Percentiles rank a stretch among this genome's conserved stretches.
These are phyloP conservation scores for Begonia loranthoides DNA, from an alignment of 306 rosid genomes.

Conservation along the genomic window DNA sequence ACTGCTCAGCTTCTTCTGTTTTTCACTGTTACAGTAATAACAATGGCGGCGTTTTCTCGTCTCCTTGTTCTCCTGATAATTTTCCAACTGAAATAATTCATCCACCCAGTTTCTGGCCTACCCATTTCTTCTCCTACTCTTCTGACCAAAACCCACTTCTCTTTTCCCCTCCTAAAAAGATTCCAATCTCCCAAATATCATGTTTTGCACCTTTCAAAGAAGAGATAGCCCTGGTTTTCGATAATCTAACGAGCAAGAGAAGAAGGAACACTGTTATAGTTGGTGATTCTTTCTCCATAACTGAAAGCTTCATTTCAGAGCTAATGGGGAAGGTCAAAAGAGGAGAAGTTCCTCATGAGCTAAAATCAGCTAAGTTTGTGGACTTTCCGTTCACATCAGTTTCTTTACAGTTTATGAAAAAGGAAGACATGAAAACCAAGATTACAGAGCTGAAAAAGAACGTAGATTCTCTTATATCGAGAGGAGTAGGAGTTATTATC, in stretches of 20 bases:
- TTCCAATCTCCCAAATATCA: constrained; percentile 10
- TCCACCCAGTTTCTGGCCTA: constrained; percentile 30
- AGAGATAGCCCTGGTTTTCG: constrained; percentile 50
- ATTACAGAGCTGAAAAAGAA: constrained; percentile 44
- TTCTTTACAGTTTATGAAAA: constrained; percentile 50
- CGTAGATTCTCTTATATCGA: constrained; percentile 25
- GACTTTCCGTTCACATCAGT: constrained; percentile 37
- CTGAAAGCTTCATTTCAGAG: constrained; percentile 56
- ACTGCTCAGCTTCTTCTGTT: constrained; percentile 38
- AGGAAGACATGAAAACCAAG: constrained; percentile 46
- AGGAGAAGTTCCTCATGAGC: constrained; percentile 60
- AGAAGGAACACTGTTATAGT: constrained; percentile 70
- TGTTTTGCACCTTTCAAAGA: constrained; percentile 34
- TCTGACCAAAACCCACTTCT: constrained; percentile 40
- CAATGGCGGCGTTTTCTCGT: constrained; percentile 60
- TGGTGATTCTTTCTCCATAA: constrained; percentile 42
- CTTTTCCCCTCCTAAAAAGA: constrained; percentile 47
- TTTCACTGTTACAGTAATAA: constrained; percentile 35
- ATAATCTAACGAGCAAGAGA: constrained; percentile 39
- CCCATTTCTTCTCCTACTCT: constrained; percentile 31
- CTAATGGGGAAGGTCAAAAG: constrained; percentile 42
- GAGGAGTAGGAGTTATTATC: constrained; percentile 39
- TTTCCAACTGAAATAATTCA: constrained; percentile 18
- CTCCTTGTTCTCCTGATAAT: constrained; percentile 63
- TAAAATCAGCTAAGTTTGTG: constrained; percentile 39